Evolutionary conservation across 306 rosid genomes (phyloP).

Genomic region (Prunus armeniaca): DNA sequence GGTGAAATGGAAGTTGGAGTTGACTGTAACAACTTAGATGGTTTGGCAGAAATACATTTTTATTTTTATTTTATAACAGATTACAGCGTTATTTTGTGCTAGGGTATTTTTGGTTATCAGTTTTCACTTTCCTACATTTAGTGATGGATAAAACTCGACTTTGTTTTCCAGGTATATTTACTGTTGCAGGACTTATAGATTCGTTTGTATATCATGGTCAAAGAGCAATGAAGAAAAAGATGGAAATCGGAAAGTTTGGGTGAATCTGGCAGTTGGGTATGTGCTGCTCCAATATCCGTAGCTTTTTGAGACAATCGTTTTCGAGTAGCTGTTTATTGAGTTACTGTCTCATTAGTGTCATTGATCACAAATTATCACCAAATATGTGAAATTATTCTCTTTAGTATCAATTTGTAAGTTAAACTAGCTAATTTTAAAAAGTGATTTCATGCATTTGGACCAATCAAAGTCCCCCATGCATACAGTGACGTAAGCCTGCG

Average conservation of each 20-base stretch:
- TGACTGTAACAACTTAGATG: too few relatives aligned
- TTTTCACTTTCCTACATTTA: constrained; percentile 15
- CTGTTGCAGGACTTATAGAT: constrained; percentile 76
- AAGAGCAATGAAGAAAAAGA: constrained; percentile 66
- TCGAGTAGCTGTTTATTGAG: background rate
- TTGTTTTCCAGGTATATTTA: constrained; percentile 58
- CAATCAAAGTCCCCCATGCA: background rate
- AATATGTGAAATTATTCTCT: constrained; percentile 3
- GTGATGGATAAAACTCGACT: constrained; percentile 8
- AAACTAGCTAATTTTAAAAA: background rate
- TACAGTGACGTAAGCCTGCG: background rate
- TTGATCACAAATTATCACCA: background rate
- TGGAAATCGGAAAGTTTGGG: constrained; percentile 55
- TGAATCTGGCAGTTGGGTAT: constrained; percentile 27
- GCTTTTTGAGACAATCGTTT: constrained; percentile 12
- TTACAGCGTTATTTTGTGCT: background rate
- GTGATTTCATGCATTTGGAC: background rate
- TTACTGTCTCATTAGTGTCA: background rate
- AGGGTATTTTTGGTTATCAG: background rate
- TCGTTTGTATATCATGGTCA: constrained; percentile 70
- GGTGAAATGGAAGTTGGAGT: too few relatives aligned
- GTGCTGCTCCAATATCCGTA: constrained; percentile 4
- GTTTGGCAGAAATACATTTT: too few relatives aligned
- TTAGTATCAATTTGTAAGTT: background rate
- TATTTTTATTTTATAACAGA: too few relatives aligned